phyloP scores from a whole-genome alignment of 2,329 filamentous ascomycete species.

The Botryosphaeria agaves region DNA sequence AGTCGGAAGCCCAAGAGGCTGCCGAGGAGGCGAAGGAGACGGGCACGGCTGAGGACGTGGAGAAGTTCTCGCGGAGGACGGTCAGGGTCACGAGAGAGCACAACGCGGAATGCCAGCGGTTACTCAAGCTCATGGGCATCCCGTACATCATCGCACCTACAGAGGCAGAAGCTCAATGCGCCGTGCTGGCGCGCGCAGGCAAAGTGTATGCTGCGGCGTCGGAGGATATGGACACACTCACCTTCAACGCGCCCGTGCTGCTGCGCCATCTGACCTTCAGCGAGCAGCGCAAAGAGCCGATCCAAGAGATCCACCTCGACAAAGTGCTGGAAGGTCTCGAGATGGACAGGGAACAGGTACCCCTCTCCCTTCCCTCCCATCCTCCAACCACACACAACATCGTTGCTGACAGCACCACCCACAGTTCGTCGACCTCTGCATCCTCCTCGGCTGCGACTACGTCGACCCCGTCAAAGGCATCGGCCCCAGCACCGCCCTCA shows the following conservation, averaged over 20 bases:
- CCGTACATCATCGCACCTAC: constrained; percentile 92
- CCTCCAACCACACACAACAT: not conserved
- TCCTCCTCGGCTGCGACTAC: constrained; percentile 94
- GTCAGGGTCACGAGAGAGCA: constrained; percentile 94
- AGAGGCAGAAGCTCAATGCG: constrained; percentile 94
- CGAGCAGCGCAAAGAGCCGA: constrained; percentile 93
- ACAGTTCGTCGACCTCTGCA: constrained; percentile 94
- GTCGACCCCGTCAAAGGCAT: constrained; percentile 92
- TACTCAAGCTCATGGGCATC: constrained; percentile 90
- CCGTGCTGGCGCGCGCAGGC: constrained; percentile 69
- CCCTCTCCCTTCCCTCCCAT: constrained; percentile 3
- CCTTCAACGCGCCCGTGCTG: constrained; percentile 82
- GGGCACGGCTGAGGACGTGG: constrained; percentile 90
- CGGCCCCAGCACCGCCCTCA: constrained; percentile 79
- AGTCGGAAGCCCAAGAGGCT: constrained; percentile 76
- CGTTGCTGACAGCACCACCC: not conserved
- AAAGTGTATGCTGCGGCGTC: constrained; percentile 95
- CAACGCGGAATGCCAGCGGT: constrained; percentile 80
- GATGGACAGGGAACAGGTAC: constrained; percentile 76
- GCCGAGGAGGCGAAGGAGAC: constrained; percentile 95
- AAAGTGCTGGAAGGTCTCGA: constrained; percentile 71
- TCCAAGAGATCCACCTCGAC: constrained; percentile 82
- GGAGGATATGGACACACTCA: constrained; percentile 98
- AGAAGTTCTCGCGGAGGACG: constrained; percentile 89
- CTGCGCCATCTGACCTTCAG: constrained; percentile 89